These are phyloP conservation scores for Hymenoscyphus occultus DNA, from an alignment of 2,329 filamentous ascomycete species.

Conservation along the genomic window DNA sequence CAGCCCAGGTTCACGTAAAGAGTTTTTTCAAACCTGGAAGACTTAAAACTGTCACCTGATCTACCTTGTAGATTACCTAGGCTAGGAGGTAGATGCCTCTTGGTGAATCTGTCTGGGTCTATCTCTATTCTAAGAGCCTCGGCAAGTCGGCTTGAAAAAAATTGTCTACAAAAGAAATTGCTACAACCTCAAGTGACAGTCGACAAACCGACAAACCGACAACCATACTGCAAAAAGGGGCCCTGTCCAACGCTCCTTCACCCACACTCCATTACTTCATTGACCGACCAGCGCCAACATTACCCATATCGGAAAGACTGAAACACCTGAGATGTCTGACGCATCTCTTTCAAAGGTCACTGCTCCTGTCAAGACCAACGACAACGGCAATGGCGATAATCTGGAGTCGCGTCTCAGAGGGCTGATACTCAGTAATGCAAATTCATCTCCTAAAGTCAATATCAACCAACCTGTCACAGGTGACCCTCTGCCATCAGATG, in stretches of 20 bases:
- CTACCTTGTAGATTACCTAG: neutral
- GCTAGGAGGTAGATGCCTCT: neutral
- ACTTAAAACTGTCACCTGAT: neutral
- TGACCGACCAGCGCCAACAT: too few relatives aligned
- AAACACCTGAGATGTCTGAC: conserved; percentile 22
- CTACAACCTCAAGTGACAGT: too few relatives aligned
- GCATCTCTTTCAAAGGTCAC: conserved; percentile 18
- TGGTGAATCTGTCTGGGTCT: neutral
- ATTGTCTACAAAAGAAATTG: too few relatives aligned
- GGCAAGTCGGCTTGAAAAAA: neutral
- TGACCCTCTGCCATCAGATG: conserved; percentile 12
- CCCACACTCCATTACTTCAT: too few relatives aligned
- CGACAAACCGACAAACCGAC: too few relatives aligned
- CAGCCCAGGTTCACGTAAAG: neutral
- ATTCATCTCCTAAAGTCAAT: conserved; percentile 18
- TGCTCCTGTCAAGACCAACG: neutral
- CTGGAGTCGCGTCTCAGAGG: conserved; percentile 57
- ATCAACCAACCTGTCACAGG: conserved; percentile 4
- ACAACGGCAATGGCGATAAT: conserved; percentile 17
- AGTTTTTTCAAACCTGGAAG: neutral
- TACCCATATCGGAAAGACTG: too few relatives aligned
- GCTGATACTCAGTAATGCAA: conserved; percentile 56
- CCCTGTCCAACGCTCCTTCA: too few relatives aligned
- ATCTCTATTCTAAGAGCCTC: neutral
- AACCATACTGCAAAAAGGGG: too few relatives aligned